phyloP scores from a whole-genome alignment of 78 protist species.

The Pirum gemmata region DNA sequence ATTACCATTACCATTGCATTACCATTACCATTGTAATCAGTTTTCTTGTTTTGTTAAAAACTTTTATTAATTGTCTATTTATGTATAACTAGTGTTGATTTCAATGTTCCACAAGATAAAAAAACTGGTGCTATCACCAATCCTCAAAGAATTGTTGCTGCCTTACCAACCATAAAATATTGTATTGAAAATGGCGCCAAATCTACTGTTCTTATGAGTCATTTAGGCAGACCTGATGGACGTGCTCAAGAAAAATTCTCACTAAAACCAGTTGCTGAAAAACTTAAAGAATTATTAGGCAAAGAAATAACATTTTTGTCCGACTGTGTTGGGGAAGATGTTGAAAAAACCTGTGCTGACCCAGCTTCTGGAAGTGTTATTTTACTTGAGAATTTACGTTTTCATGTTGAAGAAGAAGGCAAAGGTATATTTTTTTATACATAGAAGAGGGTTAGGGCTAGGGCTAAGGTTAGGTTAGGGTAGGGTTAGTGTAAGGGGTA shows the following conservation, averaged over 20 bases:
- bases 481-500: too few relatives aligned
- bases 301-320: conserved; percentile 25
- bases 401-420: conserved; percentile 93
- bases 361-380: conserved; percentile 68
- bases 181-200: conserved; percentile 51
- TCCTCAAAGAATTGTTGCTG: conserved; percentile 76
- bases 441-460: too few relatives aligned
- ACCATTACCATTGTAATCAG: background rate
- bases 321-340: conserved; percentile 81
- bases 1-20: background rate
- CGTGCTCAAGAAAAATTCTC: conserved; percentile 57
- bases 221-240: conserved; percentile 99
- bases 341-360: conserved; percentile 64
- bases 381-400: conserved; percentile 95
- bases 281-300: conserved; percentile 59
- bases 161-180: conserved; percentile 83
- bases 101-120: conserved; percentile 78
- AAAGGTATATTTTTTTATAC: too few relatives aligned
- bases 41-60: background rate
- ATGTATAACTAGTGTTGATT: conserved; percentile 71
- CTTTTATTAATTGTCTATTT: background rate
- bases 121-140: conserved; percentile 64
- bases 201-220: conserved; percentile 82
- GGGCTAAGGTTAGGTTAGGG: too few relatives aligned
- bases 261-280: conserved; percentile 75